Base-by-base conservation (phyloP, 306 rosid genomes). In the Psophocarpus tetragonolobus region DNA sequence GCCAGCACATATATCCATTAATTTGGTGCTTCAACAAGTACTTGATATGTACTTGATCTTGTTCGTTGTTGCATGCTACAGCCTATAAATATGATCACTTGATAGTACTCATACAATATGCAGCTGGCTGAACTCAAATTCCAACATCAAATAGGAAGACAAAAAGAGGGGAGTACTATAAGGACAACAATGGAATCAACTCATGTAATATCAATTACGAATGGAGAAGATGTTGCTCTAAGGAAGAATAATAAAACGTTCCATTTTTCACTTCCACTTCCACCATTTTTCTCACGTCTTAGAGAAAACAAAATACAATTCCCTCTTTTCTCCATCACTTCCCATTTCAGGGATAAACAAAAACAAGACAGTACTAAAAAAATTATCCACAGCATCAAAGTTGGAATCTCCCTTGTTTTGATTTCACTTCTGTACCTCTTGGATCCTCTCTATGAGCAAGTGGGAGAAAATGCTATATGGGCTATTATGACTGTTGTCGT, bases 401-500 rank as follows among this genome's bases (percentile, higher is more conserved):
- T 90, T 17, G 97, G 92, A 64, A 38, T 82, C 26, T 88, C 97
- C 4, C 72, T 92, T 4, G 94, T 87, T 41, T 58, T 90, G 80
- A 88, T 90, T 35, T 92, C 97, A 4, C 88, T 92, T 58, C 85
- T 92, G n/a, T 90, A 83, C 74, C 85, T 90, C 18, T 71, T 90
- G 17, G 83, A 90, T 65, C 88, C 96, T 83, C 90, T 92, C 8
- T 90, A 83, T 60, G 42, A 79, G 0, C 87, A 78, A 76, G 90
- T 90, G 24, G 92, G 92, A 65, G 90, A 90, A 0, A 90, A 90
- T 76, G 97, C 97, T 51, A 87, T 92, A 89, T 92, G 97, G 97
- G 96, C 96, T 18, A 87, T 90, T 3, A 90, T 92, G 96, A 92
- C 97, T 1, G 97, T 92, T n/a, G 83, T 90, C 0, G 97, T 92